Conservation (phyloP, 176 grass and related monocot genomes). For the Bothriochloa decipiens region DNA sequence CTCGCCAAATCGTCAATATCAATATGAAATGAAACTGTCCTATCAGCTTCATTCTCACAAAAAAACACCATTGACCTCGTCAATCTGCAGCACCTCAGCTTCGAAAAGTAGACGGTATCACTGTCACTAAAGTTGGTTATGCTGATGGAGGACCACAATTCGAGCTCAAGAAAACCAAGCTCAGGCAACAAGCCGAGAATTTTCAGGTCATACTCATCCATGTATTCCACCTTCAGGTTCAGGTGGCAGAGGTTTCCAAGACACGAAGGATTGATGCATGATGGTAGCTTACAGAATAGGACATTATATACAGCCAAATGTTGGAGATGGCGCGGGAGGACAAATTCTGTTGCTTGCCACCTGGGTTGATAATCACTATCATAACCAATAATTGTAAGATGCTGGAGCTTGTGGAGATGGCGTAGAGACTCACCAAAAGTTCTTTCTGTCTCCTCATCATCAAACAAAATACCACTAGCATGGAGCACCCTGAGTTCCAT, state of each 20-base stretch:
- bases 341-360: background rate
- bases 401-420: background rate
- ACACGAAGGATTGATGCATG: background rate
- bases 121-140: background rate
- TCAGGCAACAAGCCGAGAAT: background rate
- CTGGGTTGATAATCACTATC: too few species aligned
- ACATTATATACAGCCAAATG: background rate
- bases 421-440: background rate
- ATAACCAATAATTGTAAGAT: background rate
- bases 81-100: background rate
- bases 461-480: too few species aligned
- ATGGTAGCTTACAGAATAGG: background rate
- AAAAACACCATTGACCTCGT: background rate
- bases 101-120: background rate
- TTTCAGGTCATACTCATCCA: background rate
- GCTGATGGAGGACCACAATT: background rate
- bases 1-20: background rate
- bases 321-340: background rate
- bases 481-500: background rate
- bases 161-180: background rate
- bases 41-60: background rate
- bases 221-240: fast-evolving
- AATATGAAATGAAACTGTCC: background rate
- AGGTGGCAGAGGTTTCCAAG: background rate
- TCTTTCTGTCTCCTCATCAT: background rate